Percentiles rank a stretch among this genome's conserved stretches.
These are phyloP conservation scores for Hippophae gyantsensis DNA, from an alignment of 306 rosid species.

Conservation along the genomic window DNA sequence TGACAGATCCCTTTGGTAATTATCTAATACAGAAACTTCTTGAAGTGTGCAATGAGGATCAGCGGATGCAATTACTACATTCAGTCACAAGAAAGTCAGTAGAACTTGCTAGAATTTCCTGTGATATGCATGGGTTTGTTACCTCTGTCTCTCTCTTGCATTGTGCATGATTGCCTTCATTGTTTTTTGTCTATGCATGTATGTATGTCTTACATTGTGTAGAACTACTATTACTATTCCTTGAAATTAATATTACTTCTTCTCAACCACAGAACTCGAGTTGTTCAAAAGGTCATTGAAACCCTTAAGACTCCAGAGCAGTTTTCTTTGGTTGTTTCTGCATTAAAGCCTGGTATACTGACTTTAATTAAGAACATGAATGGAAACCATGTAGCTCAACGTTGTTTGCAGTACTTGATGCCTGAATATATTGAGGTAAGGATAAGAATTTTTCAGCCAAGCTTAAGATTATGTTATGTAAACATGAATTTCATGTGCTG, in stretches of 20 bases:
- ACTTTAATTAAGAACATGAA: constrained; percentile 39
- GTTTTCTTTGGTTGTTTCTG: constrained; percentile 36
- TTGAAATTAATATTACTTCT: constrained; percentile 2
- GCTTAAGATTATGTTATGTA: neutral
- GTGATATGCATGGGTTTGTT: constrained; percentile 51
- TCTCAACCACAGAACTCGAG: constrained; percentile 41
- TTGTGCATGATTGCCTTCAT: neutral
- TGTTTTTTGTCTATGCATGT: neutral
- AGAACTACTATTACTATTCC: neutral
- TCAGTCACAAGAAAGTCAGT: constrained; percentile 29
- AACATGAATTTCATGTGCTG: constrained; percentile 2
- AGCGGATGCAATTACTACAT: constrained; percentile 31
- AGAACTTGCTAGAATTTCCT: constrained; percentile 40
- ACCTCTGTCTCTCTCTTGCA: constrained; percentile 18
- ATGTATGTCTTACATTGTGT: neutral
- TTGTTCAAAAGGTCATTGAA: constrained; percentile 55
- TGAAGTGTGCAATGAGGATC: constrained; percentile 50
- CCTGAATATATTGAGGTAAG: constrained; percentile 37
- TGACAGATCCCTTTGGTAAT: constrained; percentile 55
- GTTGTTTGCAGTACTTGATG: constrained; percentile 39
- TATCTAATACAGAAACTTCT: constrained; percentile 55
- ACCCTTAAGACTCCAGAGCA: constrained; percentile 44
- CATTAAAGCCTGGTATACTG: constrained; percentile 34
- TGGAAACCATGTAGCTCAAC: constrained; percentile 53
- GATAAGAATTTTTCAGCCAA: neutral